Evolutionary conservation across 2,329 filamentous ascomycete genomes (phyloP).

Genomic region (Beauveria asiatica): DNA sequence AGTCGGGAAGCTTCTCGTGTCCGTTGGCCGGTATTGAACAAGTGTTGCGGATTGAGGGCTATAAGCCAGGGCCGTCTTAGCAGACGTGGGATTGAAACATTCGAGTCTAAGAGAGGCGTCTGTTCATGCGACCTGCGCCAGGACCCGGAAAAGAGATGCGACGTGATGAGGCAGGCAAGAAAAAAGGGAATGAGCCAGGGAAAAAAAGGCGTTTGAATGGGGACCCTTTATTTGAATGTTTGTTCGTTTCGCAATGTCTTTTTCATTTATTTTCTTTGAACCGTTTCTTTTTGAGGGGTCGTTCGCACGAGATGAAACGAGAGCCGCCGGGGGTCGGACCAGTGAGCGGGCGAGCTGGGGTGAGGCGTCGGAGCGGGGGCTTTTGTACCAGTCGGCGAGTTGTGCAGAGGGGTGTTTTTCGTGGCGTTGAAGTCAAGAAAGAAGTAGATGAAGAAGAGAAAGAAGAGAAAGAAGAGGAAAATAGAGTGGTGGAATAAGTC

Average conservation of each 20-base stretch:
- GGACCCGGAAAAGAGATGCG: not conserved
- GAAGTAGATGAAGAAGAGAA: too few species aligned
- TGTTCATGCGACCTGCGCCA: not conserved
- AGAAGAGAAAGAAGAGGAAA: not conserved
- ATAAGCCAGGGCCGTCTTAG: not conserved
- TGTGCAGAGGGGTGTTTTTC: too few species aligned
- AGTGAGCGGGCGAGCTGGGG: not conserved
- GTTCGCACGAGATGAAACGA: not conserved
- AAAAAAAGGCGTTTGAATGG: not conserved
- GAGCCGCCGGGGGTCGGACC: not conserved
- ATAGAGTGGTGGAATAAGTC: not conserved
- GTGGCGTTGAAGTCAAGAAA: not conserved
- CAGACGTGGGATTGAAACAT: conserved; percentile 1
- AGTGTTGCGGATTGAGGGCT: not conserved
- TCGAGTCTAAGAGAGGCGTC: not conserved
- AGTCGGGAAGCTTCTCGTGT: conserved; percentile 7
- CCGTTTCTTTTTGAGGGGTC: not conserved
- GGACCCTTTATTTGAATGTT: not conserved
- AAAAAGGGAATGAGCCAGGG: not conserved
- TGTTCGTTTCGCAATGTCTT: not conserved
- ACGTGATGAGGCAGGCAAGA: not conserved
- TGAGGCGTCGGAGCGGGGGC: not conserved
- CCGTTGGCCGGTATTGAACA: not conserved
- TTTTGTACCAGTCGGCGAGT: not conserved
- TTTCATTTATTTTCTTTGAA: not conserved